Base-by-base conservation (phyloP, 2,329 filamentous ascomycete genomes). In the Sclerotinia subarctica region DNA sequence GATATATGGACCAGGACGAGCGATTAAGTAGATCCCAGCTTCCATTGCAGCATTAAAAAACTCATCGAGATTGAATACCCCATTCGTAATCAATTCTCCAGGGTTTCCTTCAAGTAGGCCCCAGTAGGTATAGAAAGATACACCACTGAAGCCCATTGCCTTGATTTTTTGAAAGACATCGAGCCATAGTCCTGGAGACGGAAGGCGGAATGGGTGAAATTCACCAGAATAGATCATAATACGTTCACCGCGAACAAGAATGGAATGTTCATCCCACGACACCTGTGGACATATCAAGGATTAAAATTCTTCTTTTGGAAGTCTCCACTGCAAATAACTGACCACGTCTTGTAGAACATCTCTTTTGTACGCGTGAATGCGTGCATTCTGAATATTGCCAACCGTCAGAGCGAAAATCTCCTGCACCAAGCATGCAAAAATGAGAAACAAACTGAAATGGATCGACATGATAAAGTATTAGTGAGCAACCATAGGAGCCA, bases 111-210 rank as follows among this genome's bases (percentile, higher is more conserved):
- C 92, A 0, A 93, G 78, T 3, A 94, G 80, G 4, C 89, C 90
- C 92, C 91, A 96, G 73, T 93, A 85, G 6, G 88, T 83, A 74
- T 94, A 94, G 77, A 94, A 92, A 0, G 90, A 93, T 1, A 94
- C 89, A 59, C 86, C 85, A 73, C 90, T 94, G 79, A 93, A 94
- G 0, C 92, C 92, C 2, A 93, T 79, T 0, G 91, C 89, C 78
- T 90, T 93, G 77, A 94, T 87, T 79, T 96, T 96, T 74, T 95
- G 89, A 73, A 96, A 90, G 2, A 94, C 76, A 71, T 94, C 92
- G 13, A 90, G 81, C 81, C 89, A 88, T 5, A 90, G 80, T 58
- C 81, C 80, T 3, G 86, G 83, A 2, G 90, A 87, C 1, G 88
- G 87, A 1, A 90, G 78, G 72, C 85, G 72, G 56, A 83, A 89